Evolutionary conservation across 192 early-diverging fungal genomes (phyloP), one percentile per base, ranked within the genome.

Genomic region (Geranomyces variabilis): DNA sequence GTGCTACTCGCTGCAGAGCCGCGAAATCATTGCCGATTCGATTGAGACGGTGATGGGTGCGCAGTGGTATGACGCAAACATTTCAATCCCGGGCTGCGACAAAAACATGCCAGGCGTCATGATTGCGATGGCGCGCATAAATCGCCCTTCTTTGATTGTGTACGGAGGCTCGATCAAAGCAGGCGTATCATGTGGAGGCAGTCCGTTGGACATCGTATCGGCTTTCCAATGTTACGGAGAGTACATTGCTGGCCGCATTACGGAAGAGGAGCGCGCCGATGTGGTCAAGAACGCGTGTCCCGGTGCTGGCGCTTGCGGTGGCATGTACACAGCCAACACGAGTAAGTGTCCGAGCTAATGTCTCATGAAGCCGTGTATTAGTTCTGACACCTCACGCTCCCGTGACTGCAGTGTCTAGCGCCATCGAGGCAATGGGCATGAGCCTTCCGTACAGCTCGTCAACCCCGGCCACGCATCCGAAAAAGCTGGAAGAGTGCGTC

Each of bases 41-140:
- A 98, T 99, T 62, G 97, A 99, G 78, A 99, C 97, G 8, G 84
- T 96, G 15, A 99, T 99, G 97, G 81, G 89, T 45, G 95, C 89
- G 3, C 94, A 97, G 79, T 98, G 93, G 93, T 99, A 99, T 69
- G 97, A 99, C 76, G 97, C 88, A 67, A 99, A 99, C 77, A 96
- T 99, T 76, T 93, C 95, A 8, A 79, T 99, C 41, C 97, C 97
- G 6, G 83, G 86, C 29, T 87, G 86, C 59, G 86, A 87, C 73
- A 87, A 88, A 83, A 99, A 99, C 86, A 99, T 99, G 97, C 97
- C 97, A 17, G 97, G 97, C 48, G 88, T 87, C 69, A 76, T 99
- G 61, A 98, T 99, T 59, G 96, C 97, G 53, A 96, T 97, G 92
- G 94, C 88, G 29, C 89, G 97, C 44, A 71, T 95, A 67, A 98